These are phyloP conservation scores for Trichoderma polysporum DNA, from an alignment of 2,329 filamentous ascomycete genomes.

Conservation along the genomic window DNA sequence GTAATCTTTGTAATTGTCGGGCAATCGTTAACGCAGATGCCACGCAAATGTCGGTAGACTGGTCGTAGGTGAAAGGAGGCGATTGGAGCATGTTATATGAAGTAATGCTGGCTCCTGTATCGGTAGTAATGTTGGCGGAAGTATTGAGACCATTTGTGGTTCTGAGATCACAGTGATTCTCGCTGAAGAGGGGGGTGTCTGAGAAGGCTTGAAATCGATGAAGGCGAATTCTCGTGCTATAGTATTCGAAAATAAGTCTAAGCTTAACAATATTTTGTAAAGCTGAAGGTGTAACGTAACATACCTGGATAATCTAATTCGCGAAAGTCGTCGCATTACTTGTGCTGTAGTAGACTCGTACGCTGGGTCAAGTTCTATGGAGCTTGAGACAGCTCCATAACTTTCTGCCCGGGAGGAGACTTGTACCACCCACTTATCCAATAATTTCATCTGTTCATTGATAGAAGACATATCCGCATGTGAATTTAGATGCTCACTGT, in stretches of 20 bases:
- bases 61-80: background rate
- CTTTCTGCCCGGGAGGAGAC: background rate
- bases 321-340: background rate
- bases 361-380: background rate
- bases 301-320: background rate
- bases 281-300: background rate
- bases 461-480: background rate
- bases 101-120: background rate
- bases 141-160: background rate
- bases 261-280: background rate
- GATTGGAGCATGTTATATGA: background rate
- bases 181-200: background rate
- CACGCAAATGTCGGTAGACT: background rate
- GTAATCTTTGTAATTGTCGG: background rate
- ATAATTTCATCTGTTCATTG: background rate
- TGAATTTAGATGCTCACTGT: background rate
- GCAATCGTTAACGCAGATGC: background rate
- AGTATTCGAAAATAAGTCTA: background rate
- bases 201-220: background rate
- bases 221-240: background rate
- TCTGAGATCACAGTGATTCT: background rate
- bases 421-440: background rate
- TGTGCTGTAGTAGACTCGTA: background rate
- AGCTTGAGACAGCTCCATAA: background rate
- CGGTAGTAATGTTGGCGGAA: background rate